Conservation (phyloP, 306 rosid species). For the Lagenaria siceraria region DNA sequence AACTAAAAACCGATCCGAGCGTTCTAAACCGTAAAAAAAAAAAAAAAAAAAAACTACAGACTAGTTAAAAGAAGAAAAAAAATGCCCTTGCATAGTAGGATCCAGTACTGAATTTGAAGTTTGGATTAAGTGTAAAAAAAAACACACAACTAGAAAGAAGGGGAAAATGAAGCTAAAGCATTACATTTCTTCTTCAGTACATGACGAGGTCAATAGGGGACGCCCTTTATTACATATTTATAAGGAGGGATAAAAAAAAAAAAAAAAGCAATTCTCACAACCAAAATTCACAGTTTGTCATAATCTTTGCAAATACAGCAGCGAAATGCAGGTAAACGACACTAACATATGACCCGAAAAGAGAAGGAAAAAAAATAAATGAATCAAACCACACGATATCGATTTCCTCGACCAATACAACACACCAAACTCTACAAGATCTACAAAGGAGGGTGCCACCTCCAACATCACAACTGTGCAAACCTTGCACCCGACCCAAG, state of each 20-base stretch:
- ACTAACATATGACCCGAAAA: neutral
- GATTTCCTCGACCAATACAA: slow-evolving; percentile 33
- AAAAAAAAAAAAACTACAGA: neutral
- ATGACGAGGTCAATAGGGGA: neutral
- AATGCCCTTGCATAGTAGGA: neutral
- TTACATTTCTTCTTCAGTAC: neutral
- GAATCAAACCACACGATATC: slow-evolving; percentile 31
- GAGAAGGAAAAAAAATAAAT: slow-evolving; percentile 14
- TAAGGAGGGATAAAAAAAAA: neutral
- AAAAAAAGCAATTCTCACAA: neutral
- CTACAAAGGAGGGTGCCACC: slow-evolving; percentile 6
- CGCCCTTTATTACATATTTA: neutral
- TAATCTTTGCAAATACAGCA: slow-evolving; percentile 12
- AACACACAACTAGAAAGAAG: neutral
- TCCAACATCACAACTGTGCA: neutral
- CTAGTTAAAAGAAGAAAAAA: neutral
- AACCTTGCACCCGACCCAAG: neutral
- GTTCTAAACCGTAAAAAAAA: neutral
- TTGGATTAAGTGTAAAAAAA: neutral
- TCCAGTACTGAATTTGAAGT: neutral
- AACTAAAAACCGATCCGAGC: neutral
- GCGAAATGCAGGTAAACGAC: neutral
- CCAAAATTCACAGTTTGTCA: neutral
- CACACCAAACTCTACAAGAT: slow-evolving; percentile 35
- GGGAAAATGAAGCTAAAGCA: neutral